phyloP scores from a whole-genome alignment of 139 green algal species.

The Coelastrella sp. region DNA sequence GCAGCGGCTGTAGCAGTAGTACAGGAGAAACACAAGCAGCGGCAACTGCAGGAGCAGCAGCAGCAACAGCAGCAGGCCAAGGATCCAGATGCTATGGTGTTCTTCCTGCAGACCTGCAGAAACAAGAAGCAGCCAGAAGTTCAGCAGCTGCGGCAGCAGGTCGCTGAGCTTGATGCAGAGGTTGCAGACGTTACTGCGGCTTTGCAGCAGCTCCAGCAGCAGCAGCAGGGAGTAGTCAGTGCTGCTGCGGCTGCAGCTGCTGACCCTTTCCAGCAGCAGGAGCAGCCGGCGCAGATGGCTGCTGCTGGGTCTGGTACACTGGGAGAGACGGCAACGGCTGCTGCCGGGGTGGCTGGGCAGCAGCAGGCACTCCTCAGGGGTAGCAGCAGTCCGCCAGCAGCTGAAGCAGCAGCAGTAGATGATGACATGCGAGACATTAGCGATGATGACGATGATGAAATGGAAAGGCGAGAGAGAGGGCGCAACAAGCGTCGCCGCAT shows the following conservation, averaged over 20 bases:
- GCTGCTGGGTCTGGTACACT: background rate
- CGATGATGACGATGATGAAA: slow-evolving; percentile 33
- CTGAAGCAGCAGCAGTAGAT: background rate
- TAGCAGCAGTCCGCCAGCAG: background rate
- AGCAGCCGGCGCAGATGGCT: slow-evolving; percentile 20
- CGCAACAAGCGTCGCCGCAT: background rate
- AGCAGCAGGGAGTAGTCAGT: background rate
- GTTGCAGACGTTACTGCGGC: slow-evolving; percentile 38
- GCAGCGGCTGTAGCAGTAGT: slow-evolving; percentile 19
- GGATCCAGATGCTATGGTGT: slow-evolving; percentile 51
- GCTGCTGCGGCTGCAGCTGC: too few relatives aligned
- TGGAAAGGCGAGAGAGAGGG: slow-evolving; percentile 16
- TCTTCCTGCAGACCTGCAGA: slow-evolving; percentile 64
- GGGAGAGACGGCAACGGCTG: too few relatives aligned
- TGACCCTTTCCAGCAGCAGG: background rate
- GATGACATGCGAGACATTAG: background rate
- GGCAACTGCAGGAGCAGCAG: background rate
- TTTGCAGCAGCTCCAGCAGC: slow-evolving; percentile 25
- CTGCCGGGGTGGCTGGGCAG: background rate
- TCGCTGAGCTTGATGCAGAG: slow-evolving; percentile 52
- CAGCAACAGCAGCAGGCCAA: background rate
- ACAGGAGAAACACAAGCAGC: slow-evolving; percentile 47
- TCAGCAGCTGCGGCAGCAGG: slow-evolving; percentile 14
- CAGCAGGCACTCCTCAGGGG: background rate
- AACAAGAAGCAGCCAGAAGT: slow-evolving; percentile 52